phyloP scores from a whole-genome alignment of 2,329 filamentous ascomycete species.

The Fusarium decemcellulare region DNA sequence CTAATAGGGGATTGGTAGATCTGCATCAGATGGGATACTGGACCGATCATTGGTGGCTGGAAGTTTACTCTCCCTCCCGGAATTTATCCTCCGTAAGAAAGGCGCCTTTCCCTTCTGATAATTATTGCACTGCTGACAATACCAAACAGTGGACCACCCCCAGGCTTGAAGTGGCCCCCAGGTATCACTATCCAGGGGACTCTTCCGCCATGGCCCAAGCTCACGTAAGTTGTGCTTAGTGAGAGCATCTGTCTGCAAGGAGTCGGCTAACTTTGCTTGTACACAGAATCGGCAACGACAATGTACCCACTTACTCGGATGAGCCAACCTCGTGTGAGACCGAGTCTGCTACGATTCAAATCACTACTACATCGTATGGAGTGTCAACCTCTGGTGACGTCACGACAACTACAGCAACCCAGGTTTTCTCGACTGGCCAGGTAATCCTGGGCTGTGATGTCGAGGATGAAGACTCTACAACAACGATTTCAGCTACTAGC shows the following conservation, averaged over 20 bases:
- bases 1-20: slow-evolving; percentile 9
- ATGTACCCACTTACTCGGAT: slow-evolving; percentile 8
- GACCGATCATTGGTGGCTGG: slow-evolving; percentile 21
- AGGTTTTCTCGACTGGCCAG: slow-evolving; percentile 6
- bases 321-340: slow-evolving; percentile 21
- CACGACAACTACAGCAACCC: slow-evolving; percentile 15
- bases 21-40: slow-evolving; percentile 14
- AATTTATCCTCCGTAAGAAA: slow-evolving; percentile 16
- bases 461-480: slow-evolving; percentile 9
- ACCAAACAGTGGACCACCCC: slow-evolving; percentile 16
- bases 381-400: slow-evolving; percentile 11
- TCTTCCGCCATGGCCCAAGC: slow-evolving; percentile 26
- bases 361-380: slow-evolving; percentile 21
- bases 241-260: not conserved
- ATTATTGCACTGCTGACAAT: not conserved
- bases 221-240: slow-evolving; percentile 17
- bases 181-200: slow-evolving; percentile 18
- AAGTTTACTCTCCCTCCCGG: slow-evolving; percentile 14
- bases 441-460: slow-evolving; percentile 20
- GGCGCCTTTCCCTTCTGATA: not conserved
- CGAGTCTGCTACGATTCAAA: slow-evolving; percentile 17
- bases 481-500: not conserved
- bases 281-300: slow-evolving; percentile 17
- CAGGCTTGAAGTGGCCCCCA: slow-evolving; percentile 10
- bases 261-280: not conserved